These are phyloP conservation scores for Kickxella alabastrina DNA, from an alignment of 192 early-diverging fungal genomes.

Conservation along the genomic window DNA sequence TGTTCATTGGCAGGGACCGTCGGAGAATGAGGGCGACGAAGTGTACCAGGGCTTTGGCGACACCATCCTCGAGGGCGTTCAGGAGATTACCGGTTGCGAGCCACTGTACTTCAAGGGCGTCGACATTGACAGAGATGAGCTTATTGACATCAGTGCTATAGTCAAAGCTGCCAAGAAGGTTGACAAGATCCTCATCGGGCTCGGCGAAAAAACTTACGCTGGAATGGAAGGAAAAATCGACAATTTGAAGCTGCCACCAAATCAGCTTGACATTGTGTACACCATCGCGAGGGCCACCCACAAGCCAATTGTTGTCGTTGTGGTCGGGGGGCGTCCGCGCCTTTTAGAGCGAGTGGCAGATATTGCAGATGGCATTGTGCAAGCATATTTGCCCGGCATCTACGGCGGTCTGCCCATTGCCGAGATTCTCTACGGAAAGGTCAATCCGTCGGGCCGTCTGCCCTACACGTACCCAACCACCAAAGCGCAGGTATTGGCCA, in stretches of 20 bases:
- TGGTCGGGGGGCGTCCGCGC: constrained; percentile 57
- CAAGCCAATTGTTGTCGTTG: constrained; percentile 50
- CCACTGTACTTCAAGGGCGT: constrained; percentile 28
- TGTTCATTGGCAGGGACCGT: constrained; percentile 56
- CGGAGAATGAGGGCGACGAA: constrained; percentile 35
- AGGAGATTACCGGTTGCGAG: constrained; percentile 11
- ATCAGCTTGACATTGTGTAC: constrained; percentile 46
- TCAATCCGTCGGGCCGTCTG: constrained; percentile 57
- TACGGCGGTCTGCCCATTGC: constrained; percentile 61
- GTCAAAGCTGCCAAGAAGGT: constrained; percentile 23
- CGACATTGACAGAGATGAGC: constrained; percentile 45
- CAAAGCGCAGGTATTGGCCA: constrained; percentile 21
- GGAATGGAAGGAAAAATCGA: constrained; percentile 58
- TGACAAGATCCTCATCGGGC: constrained; percentile 52
- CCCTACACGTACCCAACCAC: constrained; percentile 58
- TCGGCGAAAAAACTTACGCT: constrained; percentile 58
- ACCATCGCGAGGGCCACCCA: constrained; percentile 12
- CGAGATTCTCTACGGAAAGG: constrained; percentile 54
- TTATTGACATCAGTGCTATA: constrained; percentile 8
- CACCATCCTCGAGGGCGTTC: constrained; percentile 17
- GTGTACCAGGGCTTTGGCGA: constrained; percentile 39
- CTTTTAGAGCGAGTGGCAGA: constrained; percentile 36
- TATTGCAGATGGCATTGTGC: constrained; percentile 46
- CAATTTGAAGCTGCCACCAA: constrained; percentile 35
- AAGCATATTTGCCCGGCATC: constrained; percentile 57